Conservation (phyloP, 2,329 filamentous ascomycete genomes). For the Pseudocercospora macadamiae region DNA sequence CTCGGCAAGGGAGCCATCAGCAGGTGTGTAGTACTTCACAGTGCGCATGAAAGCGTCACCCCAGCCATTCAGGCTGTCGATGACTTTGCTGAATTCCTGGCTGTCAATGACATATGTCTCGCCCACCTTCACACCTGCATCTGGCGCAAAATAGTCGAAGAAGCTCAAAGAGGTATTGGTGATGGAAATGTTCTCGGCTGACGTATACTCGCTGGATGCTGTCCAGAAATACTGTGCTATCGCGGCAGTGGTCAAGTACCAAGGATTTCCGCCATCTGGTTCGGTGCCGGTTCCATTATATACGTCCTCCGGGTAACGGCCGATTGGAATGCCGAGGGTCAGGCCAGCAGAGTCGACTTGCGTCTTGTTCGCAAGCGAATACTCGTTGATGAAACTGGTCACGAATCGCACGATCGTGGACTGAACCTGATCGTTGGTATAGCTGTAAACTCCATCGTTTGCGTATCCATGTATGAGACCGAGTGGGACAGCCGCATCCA, state of each 20-base stretch:
- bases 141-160: conserved; percentile 40
- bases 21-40: conserved; percentile 38
- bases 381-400: conserved; percentile 36
- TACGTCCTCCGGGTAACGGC: conserved; percentile 41
- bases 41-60: conserved; percentile 40
- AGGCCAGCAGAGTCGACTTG: conserved; percentile 28
- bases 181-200: conserved; percentile 29
- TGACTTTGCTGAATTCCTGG: conserved; percentile 27
- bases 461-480: conserved; percentile 39
- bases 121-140: conserved; percentile 25
- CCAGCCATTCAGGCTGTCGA: conserved; percentile 37
- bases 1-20: conserved; percentile 33
- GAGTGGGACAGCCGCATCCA: conserved; percentile 39
- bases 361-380: conserved; percentile 34
- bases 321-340: conserved; percentile 39
- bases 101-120: conserved; percentile 30
- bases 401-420: conserved; percentile 35
- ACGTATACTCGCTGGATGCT: conserved; percentile 26
- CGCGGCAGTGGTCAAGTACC: conserved; percentile 41
- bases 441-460: conserved; percentile 37
- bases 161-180: conserved; percentile 37
- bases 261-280: conserved; percentile 38
- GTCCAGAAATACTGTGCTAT: conserved; percentile 38
- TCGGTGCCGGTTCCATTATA: conserved; percentile 39
- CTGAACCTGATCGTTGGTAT: conserved; percentile 38